A percentile compares a stretch with the other conserved stretches of the same genome.
Conservation (phyloP, 31 red algal species). For the Endocladia muricata region DNA sequence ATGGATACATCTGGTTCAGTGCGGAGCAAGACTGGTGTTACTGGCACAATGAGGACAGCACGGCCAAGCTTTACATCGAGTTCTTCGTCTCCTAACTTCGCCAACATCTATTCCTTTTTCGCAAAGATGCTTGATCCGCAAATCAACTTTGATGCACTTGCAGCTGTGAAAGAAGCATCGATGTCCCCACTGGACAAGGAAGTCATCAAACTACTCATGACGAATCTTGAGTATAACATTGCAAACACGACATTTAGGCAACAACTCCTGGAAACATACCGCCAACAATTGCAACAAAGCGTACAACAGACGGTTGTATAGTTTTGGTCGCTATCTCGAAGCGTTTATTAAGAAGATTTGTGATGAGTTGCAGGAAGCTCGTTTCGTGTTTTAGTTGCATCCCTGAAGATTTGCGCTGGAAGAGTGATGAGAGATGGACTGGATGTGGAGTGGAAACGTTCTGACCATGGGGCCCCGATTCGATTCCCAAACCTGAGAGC, state of each 20-base stretch:
- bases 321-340: too few relatives aligned
- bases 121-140: constrained; percentile 77
- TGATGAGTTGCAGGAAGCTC: too few relatives aligned
- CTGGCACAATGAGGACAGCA: neutral
- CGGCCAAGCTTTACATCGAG: neutral
- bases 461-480: too few relatives aligned
- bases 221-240: constrained; percentile 65
- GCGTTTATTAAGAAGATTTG: too few relatives aligned
- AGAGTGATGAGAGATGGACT: too few relatives aligned
- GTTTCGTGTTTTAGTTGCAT: too few relatives aligned
- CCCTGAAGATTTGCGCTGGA: too few relatives aligned
- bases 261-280: constrained; percentile 68
- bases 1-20: neutral
- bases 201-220: constrained; percentile 57
- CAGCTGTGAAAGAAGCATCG: constrained; percentile 7
- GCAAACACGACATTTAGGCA: constrained; percentile 45
- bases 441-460: too few relatives aligned
- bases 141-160: constrained; percentile 14
- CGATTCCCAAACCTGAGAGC: too few relatives aligned
- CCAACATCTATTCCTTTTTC: constrained; percentile 68
- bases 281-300: constrained; percentile 53
- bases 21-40: neutral
- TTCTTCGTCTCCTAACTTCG: constrained; percentile 49
- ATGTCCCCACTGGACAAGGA: constrained; percentile 65
- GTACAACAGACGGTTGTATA: constrained; percentile 38